A percentile compares a stretch with the other conserved stretches of the same genome.
phyloP scores from a whole-genome alignment of 2,329 filamentous ascomycete species.

The Phoma herbarum region DNA sequence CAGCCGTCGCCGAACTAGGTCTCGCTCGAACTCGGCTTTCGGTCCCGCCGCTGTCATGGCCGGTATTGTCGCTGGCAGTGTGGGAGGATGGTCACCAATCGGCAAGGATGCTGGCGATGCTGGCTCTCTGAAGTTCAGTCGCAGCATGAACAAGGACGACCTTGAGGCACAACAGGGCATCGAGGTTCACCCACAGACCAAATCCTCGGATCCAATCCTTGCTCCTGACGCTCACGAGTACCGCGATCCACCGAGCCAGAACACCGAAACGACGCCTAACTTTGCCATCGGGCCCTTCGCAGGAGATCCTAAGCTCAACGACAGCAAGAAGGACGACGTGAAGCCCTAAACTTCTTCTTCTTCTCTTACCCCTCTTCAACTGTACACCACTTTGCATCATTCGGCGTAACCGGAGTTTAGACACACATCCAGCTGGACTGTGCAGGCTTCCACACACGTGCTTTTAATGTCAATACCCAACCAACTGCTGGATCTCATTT shows the following conservation, averaged over 20 bases:
- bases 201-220: conserved; percentile 57
- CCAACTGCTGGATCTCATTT: conserved; percentile 4
- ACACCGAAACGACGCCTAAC: conserved; percentile 54
- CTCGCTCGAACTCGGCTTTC: conserved; percentile 75
- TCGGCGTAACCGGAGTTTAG: conserved; percentile 10
- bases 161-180: conserved; percentile 55
- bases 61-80: conserved; percentile 79
- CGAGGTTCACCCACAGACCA: conserved; percentile 61
- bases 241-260: conserved; percentile 56
- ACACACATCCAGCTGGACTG: background rate
- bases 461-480: conserved; percentile 22
- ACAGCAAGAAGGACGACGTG: conserved; percentile 19
- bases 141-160: conserved; percentile 48
- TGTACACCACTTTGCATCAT: conserved; percentile 8
- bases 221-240: conserved; percentile 53
- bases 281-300: conserved; percentile 55
- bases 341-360: conserved; percentile 4
- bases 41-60: conserved; percentile 82
- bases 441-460: conserved; percentile 3
- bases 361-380: background rate
- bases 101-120: conserved; percentile 59
- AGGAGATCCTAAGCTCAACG: conserved; percentile 49
- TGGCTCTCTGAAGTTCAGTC: conserved; percentile 52
- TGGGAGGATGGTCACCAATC: conserved; percentile 79
- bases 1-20: conserved; percentile 68